Conservation (phyloP, 2,329 filamentous ascomycete species). For the Ophiostoma sp. region DNA sequence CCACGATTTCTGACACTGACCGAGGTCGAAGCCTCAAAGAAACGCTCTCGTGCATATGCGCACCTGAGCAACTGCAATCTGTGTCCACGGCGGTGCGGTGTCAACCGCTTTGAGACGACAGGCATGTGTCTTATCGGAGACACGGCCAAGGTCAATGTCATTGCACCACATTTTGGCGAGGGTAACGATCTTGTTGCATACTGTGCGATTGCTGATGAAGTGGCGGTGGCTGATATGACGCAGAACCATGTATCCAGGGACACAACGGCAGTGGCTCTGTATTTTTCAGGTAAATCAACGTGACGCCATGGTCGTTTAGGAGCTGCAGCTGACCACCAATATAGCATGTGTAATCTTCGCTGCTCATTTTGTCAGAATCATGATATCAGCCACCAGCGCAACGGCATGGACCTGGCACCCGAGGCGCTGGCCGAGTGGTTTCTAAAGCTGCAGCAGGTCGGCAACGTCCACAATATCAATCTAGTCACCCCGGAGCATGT, state of each 20-base stretch:
- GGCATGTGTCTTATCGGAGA: constrained; percentile 74
- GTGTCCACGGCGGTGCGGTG: constrained; percentile 69
- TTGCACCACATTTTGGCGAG: constrained; percentile 81
- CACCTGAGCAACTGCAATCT: constrained; percentile 76
- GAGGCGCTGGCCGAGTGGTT: constrained; percentile 76
- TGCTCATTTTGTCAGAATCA: constrained; percentile 79
- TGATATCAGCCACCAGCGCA: constrained; percentile 76
- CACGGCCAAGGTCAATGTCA: constrained; percentile 72
- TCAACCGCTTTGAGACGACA: constrained; percentile 74
- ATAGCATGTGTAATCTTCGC: constrained; percentile 54
- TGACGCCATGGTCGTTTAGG: not conserved
- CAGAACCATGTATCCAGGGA: constrained; percentile 75
- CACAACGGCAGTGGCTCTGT: constrained; percentile 74
- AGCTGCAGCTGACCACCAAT: not conserved
- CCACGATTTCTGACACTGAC: constrained; percentile 67
- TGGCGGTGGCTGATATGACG: constrained; percentile 1
- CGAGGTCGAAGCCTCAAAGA: constrained; percentile 63
- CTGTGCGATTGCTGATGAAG: not conserved
- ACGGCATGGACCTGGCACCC: constrained; percentile 71
- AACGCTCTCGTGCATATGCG: constrained; percentile 66
- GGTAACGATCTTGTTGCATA: constrained; percentile 34
- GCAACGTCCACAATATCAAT: constrained; percentile 86
- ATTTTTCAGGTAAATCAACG: constrained; percentile 64
- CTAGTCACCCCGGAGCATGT: constrained; percentile 82
- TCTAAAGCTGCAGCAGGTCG: constrained; percentile 72